Evolutionary conservation across 2,329 filamentous ascomycete genomes (phyloP), one percentile per base, ranked within the genome.

Genomic region (Emericellopsis atlantica): DNA sequence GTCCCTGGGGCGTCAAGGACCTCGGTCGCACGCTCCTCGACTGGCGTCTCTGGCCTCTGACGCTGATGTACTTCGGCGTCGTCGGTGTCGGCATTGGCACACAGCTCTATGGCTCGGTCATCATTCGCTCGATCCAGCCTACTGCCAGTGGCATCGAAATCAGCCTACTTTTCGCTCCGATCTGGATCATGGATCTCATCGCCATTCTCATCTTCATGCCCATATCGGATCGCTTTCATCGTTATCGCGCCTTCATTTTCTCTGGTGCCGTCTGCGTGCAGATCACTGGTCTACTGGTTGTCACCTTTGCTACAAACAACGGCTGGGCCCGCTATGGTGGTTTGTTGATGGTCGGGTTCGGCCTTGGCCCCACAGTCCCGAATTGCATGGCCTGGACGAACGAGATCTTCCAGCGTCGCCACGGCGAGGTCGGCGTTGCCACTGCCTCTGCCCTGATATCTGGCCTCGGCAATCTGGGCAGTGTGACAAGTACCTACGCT

Each of bases 301-400:
- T 81, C 29, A 93, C 85, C 0, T 87, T 89, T 56, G 81, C 83
- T 5, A 72, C 70, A 5, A 54, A 64, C 31, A 77, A 79, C 50
- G 77, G 81, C 32, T 95, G 87, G 86, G 80, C 84, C 2, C 78
- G 87, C 34, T 95, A 95, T 55, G 85, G 84, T 37, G 88, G 88
- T 4, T 74, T 95, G n/a, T 66, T 95, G 39, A 81, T 95, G 63
- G 82, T 95, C 31, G 88, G 88, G 5, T 94, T 94, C 53, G 88
- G 88, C 0, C 78, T 95, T 2, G 88, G 88, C 1, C 88, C 88
- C 4, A 94, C 88, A 0, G 87, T 94, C 1, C 88, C 88, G 10
- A 90, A 90, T 53, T 90, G 84, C 58, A 95, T 95, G 88, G 82
- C 87, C 31, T 94, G 88, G 88, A 87, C 84, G 26, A 85, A 79